These are phyloP conservation scores for Coniochaeta prunicola DNA, from an alignment of 2,329 filamentous ascomycete species.

Conservation along the genomic window DNA sequence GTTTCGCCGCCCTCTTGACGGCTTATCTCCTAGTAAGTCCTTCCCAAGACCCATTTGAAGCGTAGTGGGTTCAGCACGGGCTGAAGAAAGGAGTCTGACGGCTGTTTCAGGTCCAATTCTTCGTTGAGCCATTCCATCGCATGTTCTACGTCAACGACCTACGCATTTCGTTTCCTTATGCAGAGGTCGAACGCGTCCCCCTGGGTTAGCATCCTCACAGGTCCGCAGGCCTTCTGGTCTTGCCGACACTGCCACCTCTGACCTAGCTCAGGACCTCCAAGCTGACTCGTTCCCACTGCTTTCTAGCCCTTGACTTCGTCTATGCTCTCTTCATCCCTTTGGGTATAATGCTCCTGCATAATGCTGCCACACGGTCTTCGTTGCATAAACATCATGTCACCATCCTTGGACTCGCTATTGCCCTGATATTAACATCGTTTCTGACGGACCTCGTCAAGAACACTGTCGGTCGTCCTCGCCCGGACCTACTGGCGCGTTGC, in stretches of 20 bases:
- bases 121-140: slow-evolving; percentile 82
- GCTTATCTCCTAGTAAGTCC: slow-evolving; percentile 54
- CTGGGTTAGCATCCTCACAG: slow-evolving; percentile 47
- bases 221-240: not conserved
- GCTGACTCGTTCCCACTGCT: not conserved
- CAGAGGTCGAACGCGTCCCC: slow-evolving; percentile 74
- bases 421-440: slow-evolving; percentile 69
- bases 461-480: slow-evolving; percentile 71
- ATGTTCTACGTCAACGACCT: slow-evolving; percentile 88
- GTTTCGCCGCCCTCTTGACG: slow-evolving; percentile 61
- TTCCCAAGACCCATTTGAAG: slow-evolving; percentile 6
- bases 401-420: slow-evolving; percentile 71
- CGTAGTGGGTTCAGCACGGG: slow-evolving; percentile 12
- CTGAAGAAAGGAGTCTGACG: not conserved
- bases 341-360: slow-evolving; percentile 57
- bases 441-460: slow-evolving; percentile 92
- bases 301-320: slow-evolving; percentile 62
- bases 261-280: not conserved
- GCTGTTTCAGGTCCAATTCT: slow-evolving; percentile 49
- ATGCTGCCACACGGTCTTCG: slow-evolving; percentile 52
- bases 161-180: slow-evolving; percentile 79
- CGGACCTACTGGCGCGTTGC: slow-evolving; percentile 66
- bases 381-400: slow-evolving; percentile 80
- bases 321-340: slow-evolving; percentile 72
- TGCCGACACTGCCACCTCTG: not conserved